Conservation (phyloP, 805 yeast species). For the Saturnispora hagleri region DNA sequence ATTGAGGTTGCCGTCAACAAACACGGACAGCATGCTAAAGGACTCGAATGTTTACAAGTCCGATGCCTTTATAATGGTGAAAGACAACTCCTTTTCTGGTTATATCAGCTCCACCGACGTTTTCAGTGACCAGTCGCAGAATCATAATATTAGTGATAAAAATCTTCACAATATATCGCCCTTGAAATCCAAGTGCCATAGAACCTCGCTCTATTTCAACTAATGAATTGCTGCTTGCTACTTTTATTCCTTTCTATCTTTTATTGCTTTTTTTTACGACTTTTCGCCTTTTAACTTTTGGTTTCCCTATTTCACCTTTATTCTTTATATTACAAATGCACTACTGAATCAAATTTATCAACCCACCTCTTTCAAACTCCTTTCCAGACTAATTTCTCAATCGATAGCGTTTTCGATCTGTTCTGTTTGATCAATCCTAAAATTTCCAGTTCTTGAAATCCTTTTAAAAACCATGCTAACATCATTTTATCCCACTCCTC, state of each 20-base stretch:
- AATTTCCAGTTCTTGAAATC: slow-evolving; percentile 57
- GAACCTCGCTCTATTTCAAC: slow-evolving; percentile 10
- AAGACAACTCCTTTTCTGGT: neutral
- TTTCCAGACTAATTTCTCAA: slow-evolving; percentile 68
- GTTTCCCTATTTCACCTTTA: neutral
- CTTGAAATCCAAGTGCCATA: slow-evolving; percentile 1
- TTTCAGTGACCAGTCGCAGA: neutral
- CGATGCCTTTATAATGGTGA: neutral
- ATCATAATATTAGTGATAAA: neutral
- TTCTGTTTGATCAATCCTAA: slow-evolving; percentile 63
- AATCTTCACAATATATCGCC: neutral
- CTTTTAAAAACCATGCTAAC: slow-evolving; percentile 67
- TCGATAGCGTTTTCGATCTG: slow-evolving; percentile 48
- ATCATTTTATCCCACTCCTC: slow-evolving; percentile 53
- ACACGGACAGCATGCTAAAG: neutral
- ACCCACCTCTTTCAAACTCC: slow-evolving; percentile 32
- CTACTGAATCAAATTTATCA: neutral
- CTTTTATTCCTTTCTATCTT: neutral
- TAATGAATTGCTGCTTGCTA: neutral
- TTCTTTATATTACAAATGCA: neutral
- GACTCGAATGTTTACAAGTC: neutral
- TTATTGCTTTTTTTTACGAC: neutral
- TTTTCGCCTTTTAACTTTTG: neutral
- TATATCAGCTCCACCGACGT: neutral
- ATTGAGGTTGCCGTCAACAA: neutral